Evolutionary conservation across 768 basidiomycete species (phyloP).

Genomic region (Amanita pseudoporphyria): DNA sequence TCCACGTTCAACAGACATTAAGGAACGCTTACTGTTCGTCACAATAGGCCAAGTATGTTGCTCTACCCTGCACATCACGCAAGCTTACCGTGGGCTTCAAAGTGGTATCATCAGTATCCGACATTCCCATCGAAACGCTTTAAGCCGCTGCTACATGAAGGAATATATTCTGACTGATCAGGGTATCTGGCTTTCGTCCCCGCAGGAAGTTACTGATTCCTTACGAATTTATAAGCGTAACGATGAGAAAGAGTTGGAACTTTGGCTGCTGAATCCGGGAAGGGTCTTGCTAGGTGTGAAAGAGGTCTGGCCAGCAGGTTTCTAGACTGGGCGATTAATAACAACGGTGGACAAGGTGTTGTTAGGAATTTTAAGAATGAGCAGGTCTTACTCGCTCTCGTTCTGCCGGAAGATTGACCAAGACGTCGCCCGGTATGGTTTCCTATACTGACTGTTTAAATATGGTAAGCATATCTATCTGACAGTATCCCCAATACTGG

Average conservation of each 20-base stretch:
- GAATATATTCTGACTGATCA: conserved; percentile 48
- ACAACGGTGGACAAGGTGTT: conserved; percentile 35
- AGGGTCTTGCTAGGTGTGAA: conserved; percentile 27
- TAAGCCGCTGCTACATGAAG: conserved; percentile 32
- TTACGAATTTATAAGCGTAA: conserved; percentile 34
- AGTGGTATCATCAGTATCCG: conserved; percentile 53
- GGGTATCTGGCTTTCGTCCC: conserved; percentile 39
- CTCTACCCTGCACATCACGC: too few relatives aligned
- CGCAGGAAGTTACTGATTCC: conserved; percentile 18
- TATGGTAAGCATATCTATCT: too few relatives aligned
- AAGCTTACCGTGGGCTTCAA: conserved; percentile 53
- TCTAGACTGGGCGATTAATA: conserved; percentile 31
- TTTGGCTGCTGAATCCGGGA: conserved; percentile 35
- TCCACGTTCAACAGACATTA: conserved; percentile 50
- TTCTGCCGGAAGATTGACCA: too few relatives aligned
- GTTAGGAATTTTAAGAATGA: conserved; percentile 27
- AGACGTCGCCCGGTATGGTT: too few relatives aligned
- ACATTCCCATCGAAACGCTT: conserved; percentile 42
- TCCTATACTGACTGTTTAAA: too few relatives aligned
- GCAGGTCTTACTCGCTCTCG: conserved; percentile 20
- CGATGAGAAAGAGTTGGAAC: conserved; percentile 25
- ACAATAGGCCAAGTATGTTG: conserved; percentile 37
- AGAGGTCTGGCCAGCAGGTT: conserved; percentile 25
- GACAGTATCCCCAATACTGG: too few relatives aligned
- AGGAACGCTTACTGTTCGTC: conserved; percentile 39